Conservation (phyloP, 1,139 yeast genomes). For the Pichia sp. region DNA sequence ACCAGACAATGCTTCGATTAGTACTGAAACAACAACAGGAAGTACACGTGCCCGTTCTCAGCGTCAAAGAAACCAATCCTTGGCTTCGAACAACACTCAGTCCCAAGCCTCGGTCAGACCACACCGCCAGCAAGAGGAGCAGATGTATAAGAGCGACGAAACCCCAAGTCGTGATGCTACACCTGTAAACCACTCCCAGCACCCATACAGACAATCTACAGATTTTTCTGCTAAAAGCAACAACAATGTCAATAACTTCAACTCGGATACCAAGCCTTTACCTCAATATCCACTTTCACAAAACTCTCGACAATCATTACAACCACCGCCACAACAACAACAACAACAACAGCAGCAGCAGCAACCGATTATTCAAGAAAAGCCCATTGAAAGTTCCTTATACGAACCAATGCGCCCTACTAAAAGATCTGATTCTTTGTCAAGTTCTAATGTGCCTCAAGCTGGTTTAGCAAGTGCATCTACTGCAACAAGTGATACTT, state of each 20-base stretch:
- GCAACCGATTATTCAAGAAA: slow-evolving; percentile 4
- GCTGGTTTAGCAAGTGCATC: slow-evolving; percentile 12
- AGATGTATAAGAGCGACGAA: neutral
- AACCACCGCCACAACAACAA: neutral
- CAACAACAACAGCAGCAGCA: neutral
- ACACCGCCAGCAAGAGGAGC: neutral
- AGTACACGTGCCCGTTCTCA: slow-evolving; percentile 10
- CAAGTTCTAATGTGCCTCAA: slow-evolving; percentile 19
- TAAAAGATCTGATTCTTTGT: slow-evolving; percentile 25
- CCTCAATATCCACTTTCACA: neutral
- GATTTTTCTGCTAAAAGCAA: neutral
- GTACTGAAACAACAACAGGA: slow-evolving; percentile 21
- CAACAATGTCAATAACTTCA: neutral
- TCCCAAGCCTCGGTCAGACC: neutral
- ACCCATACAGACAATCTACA: slow-evolving; percentile 10
- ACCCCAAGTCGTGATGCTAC: neutral
- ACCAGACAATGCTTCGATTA: slow-evolving; percentile 29
- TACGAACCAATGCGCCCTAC: slow-evolving; percentile 28
- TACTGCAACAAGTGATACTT: neutral
- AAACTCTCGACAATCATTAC: neutral
- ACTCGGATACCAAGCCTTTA: neutral
- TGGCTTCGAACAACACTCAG: slow-evolving; percentile 9
- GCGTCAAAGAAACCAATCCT: slow-evolving; percentile 19
- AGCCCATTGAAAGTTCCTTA: slow-evolving; percentile 8
- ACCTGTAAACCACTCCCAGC: neutral